These are phyloP conservation scores for Naganishia onofrii DNA, from an alignment of 768 basidiomycete genomes.

Conservation along the genomic window DNA sequence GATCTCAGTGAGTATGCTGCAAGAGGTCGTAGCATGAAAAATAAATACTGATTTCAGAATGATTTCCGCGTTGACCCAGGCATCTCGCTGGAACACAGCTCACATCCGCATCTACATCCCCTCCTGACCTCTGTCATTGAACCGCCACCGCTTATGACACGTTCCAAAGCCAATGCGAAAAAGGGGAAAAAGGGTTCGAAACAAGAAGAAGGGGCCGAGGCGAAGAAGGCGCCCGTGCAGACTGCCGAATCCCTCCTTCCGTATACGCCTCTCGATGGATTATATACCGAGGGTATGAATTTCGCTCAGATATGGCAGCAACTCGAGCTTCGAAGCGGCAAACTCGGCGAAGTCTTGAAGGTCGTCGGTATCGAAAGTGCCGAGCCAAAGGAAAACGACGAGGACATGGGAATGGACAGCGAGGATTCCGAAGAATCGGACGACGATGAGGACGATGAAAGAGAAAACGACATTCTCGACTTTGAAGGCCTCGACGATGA, in stretches of 20 bases:
- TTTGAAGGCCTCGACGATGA: constrained; percentile 47
- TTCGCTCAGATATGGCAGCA: constrained; percentile 91
- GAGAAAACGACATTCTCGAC: constrained; percentile 32
- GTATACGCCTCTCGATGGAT: constrained; percentile 68
- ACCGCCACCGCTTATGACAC: constrained; percentile 62
- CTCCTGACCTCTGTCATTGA: constrained; percentile 69
- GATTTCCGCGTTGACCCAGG: constrained; percentile 55
- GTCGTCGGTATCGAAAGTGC: constrained; percentile 60
- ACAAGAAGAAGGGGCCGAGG: neutral
- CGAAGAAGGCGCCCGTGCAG: neutral
- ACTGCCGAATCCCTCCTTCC: constrained; percentile 36
- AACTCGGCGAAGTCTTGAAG: constrained; percentile 68
- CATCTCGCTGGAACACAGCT: constrained; percentile 65
- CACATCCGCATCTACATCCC: constrained; percentile 64
- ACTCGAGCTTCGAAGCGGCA: constrained; percentile 73
- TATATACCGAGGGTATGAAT: constrained; percentile 76
- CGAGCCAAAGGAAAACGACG: constrained; percentile 38
- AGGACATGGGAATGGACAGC: constrained; percentile 53
- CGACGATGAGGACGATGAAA: constrained; percentile 37
- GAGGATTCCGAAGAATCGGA: constrained; percentile 34
- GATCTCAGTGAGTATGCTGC: constrained; percentile 47
- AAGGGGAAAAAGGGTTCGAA: constrained; percentile 50
- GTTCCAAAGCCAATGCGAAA: constrained; percentile 46
- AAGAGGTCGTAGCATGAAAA: constrained; percentile 54
- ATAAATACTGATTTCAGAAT: constrained; percentile 68